These are phyloP conservation scores for Sphaerulina populicola DNA, from an alignment of 2,329 filamentous ascomycete genomes.

Conservation along the genomic window DNA sequence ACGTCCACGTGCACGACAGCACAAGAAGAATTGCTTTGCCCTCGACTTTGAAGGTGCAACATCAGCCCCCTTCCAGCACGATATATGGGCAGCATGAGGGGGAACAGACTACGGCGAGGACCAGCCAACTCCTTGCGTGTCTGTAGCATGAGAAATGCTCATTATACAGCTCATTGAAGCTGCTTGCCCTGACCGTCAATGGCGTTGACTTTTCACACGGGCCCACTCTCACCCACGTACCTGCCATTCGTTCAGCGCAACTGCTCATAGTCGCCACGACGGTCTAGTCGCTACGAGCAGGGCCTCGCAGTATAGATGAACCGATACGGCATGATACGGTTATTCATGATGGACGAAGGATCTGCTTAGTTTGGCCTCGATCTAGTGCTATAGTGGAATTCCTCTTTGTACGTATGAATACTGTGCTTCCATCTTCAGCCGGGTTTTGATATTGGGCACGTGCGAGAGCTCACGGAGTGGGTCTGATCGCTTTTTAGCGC, in stretches of 20 bases:
- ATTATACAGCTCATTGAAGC: neutral
- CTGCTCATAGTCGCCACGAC: too few relatives aligned
- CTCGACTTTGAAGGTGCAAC: neutral
- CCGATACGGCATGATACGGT: neutral
- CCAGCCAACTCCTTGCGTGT: neutral
- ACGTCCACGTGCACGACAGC: neutral
- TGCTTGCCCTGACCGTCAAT: neutral
- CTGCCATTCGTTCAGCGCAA: neutral
- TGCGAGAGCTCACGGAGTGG: neutral
- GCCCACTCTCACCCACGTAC: neutral
- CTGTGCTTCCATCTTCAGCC: neutral
- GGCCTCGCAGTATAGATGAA: too few relatives aligned
- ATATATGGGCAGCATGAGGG: neutral
- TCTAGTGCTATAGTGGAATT: too few relatives aligned
- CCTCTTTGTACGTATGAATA: neutral
- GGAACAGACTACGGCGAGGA: neutral
- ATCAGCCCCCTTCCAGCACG: neutral
- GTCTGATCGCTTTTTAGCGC: neutral
- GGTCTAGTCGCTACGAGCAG: too few relatives aligned
- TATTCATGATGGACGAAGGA: neutral
- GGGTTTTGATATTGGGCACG: slow-evolving; percentile 6
- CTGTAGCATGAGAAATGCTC: neutral
- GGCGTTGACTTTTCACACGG: neutral
- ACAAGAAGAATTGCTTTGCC: neutral
- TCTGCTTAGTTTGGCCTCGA: too few relatives aligned